These are phyloP conservation scores for Alliaria petiolata DNA, from an alignment of 345 rosid species.

Conservation along the genomic window DNA sequence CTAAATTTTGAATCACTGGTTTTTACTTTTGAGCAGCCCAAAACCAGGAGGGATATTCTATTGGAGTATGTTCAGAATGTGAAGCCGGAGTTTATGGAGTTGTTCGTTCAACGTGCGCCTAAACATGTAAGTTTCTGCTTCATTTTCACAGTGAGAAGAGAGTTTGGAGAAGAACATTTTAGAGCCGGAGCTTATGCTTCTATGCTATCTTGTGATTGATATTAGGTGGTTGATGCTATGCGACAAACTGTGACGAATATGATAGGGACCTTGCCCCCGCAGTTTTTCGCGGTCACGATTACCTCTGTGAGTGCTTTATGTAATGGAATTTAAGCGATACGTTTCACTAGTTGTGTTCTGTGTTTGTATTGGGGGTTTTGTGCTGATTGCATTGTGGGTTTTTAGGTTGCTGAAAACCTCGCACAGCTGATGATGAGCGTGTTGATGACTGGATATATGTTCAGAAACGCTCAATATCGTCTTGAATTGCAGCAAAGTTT, in stretches of 20 bases:
- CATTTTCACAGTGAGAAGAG: not conserved
- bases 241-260: conserved; percentile 88
- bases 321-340: not conserved
- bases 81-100: conserved; percentile 94
- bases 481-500: conserved; percentile 89
- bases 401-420: conserved; percentile 98
- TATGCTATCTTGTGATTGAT: not conserved
- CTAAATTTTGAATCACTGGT: not conserved
- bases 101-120: conserved; percentile 87
- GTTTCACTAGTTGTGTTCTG: not conserved
- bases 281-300: conserved; percentile 78
- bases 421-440: conserved; percentile 97
- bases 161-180: not conserved
- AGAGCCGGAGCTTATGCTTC: not conserved
- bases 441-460: conserved; percentile 99
- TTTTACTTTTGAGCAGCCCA: conserved; percentile 37
- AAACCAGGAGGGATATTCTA: conserved; percentile 72
- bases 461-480: conserved; percentile 83
- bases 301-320: conserved; percentile 58
- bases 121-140: conserved; percentile 51
- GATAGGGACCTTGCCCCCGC: conserved; percentile 95
- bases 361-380: conserved; percentile 5
- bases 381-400: conserved; percentile 7
- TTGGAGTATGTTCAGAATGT: conserved; percentile 92
- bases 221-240: conserved; percentile 96